A percentile compares a stretch with the other conserved stretches of the same genome.
Conservation (phyloP, 305 asterid genomes). For the Fraxinus angustifolia region DNA sequence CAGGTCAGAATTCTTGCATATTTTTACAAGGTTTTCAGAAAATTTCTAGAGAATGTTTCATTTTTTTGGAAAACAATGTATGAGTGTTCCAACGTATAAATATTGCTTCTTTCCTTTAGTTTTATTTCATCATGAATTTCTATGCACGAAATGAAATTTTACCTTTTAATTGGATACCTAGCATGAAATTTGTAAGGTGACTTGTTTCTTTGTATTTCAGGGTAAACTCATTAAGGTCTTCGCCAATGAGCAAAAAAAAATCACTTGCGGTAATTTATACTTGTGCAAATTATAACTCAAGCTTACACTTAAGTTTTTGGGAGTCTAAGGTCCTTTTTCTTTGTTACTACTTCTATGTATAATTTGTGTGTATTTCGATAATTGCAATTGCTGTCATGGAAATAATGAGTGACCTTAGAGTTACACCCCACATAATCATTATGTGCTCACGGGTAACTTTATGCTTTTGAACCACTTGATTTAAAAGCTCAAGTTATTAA, state of each 20-base stretch:
- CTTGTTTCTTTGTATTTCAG: constrained; percentile 51
- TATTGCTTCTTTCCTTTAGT: neutral
- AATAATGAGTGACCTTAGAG: neutral
- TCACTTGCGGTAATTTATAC: constrained; percentile 69
- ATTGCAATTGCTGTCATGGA: neutral
- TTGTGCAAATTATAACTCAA: constrained; percentile 17
- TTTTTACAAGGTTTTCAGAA: neutral
- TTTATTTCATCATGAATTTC: constrained; percentile 8
- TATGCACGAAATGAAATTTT: neutral
- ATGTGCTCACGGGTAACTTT: neutral
- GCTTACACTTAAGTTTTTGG: constrained; percentile 19
- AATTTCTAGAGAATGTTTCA: constrained; percentile 2
- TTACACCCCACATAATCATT: neutral
- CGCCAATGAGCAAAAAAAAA: constrained; percentile 82
- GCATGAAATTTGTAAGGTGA: constrained; percentile 27
- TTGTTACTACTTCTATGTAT: neutral
- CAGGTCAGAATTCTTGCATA: constrained; percentile 17
- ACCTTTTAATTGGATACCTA: constrained; percentile 3
- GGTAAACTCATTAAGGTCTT: constrained; percentile 94
- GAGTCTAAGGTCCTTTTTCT: constrained; percentile 14
- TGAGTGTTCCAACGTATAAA: neutral
- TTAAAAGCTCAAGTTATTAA: too few relatives aligned
- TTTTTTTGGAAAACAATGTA: neutral
- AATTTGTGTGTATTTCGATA: neutral
- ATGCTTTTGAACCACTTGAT: neutral